Conservation (phyloP, 495 filamentous ascomycete genomes). For the Aspergillus cristatus region DNA sequence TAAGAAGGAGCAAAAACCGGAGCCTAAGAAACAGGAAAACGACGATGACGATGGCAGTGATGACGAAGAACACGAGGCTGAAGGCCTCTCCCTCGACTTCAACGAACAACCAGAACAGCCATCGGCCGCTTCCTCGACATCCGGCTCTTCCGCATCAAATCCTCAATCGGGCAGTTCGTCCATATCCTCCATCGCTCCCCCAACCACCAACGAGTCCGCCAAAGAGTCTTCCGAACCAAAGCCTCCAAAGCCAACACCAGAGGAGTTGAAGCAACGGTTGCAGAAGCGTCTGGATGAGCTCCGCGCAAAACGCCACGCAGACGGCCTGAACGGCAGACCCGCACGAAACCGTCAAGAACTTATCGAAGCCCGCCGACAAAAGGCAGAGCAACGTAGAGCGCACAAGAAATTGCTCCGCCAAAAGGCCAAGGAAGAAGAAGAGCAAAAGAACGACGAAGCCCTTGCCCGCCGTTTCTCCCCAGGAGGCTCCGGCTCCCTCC, state of each 20-base stretch:
- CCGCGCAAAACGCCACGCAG: slow-evolving; percentile 71
- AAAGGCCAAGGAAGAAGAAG: slow-evolving; percentile 67
- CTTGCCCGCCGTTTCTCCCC: slow-evolving; percentile 48
- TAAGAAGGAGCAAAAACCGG: slow-evolving; percentile 16
- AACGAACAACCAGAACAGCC: slow-evolving; percentile 31
- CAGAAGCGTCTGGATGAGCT: slow-evolving; percentile 73
- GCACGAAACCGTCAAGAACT: slow-evolving; percentile 79
- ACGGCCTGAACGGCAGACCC: slow-evolving; percentile 66
- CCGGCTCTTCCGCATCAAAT: slow-evolving; percentile 50
- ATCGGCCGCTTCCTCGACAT: slow-evolving; percentile 42
- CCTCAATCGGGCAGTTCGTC: slow-evolving; percentile 59
- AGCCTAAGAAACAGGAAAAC: slow-evolving; percentile 12
- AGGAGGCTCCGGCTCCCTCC: slow-evolving; percentile 45
- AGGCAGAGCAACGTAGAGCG: slow-evolving; percentile 73
- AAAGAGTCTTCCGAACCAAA: slow-evolving; percentile 27
- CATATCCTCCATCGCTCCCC: slow-evolving; percentile 58
- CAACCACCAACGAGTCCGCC: slow-evolving; percentile 30
- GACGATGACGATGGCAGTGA: slow-evolving; percentile 23
- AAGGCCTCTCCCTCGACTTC: slow-evolving; percentile 34
- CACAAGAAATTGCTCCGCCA: slow-evolving; percentile 75
- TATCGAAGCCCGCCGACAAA: slow-evolving; percentile 77
- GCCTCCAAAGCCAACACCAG: slow-evolving; percentile 47
- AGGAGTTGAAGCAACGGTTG: slow-evolving; percentile 63
- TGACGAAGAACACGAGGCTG: slow-evolving; percentile 26
- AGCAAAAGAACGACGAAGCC: slow-evolving; percentile 56